Percentiles rank a stretch among this genome's conserved stretches.
Evolutionary conservation across 2,329 filamentous ascomycete genomes (phyloP).

Genomic region (Hypoxylon sp.): DNA sequence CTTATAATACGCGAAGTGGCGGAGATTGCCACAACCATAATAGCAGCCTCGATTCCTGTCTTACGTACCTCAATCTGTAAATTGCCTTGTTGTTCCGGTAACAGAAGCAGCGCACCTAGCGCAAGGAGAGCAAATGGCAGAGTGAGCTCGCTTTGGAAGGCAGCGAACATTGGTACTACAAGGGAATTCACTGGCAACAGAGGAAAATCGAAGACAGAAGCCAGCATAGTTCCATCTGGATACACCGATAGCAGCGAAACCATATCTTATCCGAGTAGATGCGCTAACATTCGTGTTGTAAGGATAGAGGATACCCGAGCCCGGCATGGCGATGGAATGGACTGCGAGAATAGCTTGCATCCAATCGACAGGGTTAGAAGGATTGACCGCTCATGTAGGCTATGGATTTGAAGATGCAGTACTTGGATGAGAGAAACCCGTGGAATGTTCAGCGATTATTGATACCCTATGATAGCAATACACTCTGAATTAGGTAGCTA

Average conservation of each 20-base stretch:
- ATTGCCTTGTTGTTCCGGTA: neutral
- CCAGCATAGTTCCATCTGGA: neutral
- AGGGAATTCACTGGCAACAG: neutral
- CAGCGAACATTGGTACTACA: neutral
- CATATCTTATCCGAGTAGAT: neutral
- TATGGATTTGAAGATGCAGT: neutral
- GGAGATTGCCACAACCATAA: slow-evolving; percentile 23
- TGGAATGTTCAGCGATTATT: neutral
- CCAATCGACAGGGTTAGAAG: neutral
- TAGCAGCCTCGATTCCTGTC: slow-evolving; percentile 24
- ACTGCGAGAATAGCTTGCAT: neutral
- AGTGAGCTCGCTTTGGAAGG: neutral
- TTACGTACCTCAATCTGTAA: slow-evolving; percentile 20
- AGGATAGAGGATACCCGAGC: neutral
- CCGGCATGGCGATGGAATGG: neutral
- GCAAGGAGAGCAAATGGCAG: neutral
- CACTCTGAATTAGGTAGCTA: neutral
- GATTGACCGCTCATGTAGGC: neutral
- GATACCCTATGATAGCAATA: neutral
- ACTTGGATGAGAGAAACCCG: neutral
- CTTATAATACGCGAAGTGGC: slow-evolving; percentile 17
- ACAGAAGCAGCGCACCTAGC: neutral
- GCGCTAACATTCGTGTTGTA: neutral
- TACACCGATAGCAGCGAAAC: neutral
- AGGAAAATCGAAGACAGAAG: neutral